These are phyloP conservation scores for Sporobolomyces roseus DNA, from an alignment of 768 basidiomycete genomes.

Conservation along the genomic window DNA sequence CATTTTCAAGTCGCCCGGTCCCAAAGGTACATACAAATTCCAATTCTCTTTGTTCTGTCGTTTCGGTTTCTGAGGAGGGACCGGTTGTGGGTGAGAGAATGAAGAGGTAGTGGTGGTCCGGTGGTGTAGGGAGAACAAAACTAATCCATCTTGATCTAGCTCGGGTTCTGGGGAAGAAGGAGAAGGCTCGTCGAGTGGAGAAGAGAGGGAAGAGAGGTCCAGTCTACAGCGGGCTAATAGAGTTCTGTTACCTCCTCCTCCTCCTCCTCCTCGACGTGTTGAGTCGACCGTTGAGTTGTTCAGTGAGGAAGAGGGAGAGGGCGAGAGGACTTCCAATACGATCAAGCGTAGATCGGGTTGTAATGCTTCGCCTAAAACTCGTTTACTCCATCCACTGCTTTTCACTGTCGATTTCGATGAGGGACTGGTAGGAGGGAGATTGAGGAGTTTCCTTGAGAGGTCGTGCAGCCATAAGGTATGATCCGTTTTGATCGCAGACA, in stretches of 20 bases:
- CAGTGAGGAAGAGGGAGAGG: background rate
- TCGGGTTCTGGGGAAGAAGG: no score
- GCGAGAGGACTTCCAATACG: background rate
- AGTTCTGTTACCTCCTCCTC: background rate
- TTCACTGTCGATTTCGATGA: no score
- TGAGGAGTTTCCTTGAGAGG: conserved; percentile 6
- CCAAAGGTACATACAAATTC: no score
- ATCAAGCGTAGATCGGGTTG: conserved; percentile 9
- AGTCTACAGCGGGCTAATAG: background rate
- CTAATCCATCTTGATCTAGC: no score
- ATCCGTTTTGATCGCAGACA: conserved; percentile 5
- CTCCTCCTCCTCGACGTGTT: background rate
- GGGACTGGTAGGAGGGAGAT: no score
- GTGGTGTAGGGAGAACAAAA: no score
- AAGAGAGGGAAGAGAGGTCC: no score
- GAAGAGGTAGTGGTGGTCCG: background rate
- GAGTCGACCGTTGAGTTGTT: background rate
- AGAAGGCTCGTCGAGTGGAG: no score
- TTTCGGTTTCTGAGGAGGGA: no score
- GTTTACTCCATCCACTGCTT: background rate
- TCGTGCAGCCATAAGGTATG: conserved; percentile 32
- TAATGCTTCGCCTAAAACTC: background rate
- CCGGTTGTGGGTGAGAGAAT: no score
- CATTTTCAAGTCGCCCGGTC: no score
- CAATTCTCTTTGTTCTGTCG: no score